Percentiles rank a stretch among this genome's conserved stretches.
phyloP scores from a whole-genome alignment of 352 stramenopile genomes.

The Phytopythium ostracodes region DNA sequence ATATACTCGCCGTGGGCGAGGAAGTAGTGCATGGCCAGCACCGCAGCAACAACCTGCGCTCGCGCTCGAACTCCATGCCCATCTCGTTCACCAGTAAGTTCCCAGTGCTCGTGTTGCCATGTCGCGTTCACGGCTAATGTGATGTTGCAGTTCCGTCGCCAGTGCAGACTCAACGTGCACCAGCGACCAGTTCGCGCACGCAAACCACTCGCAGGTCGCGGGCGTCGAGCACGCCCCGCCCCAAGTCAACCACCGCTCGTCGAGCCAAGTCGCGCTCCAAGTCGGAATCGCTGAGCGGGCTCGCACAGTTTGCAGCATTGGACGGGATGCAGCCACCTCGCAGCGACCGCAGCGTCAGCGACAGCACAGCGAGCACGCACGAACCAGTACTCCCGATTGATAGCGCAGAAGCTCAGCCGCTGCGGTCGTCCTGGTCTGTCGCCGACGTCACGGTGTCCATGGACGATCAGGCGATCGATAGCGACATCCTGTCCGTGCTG shows the following conservation, averaged over 20 bases:
- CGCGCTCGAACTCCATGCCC: conserved; percentile 77
- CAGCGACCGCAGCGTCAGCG: conserved; percentile 31
- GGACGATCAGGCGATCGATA: conserved; percentile 67
- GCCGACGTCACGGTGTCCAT: conserved; percentile 33
- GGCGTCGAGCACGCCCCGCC: conserved; percentile 28
- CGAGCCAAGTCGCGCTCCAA: conserved; percentile 53
- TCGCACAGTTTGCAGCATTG: conserved; percentile 18
- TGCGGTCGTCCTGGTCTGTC: conserved; percentile 15
- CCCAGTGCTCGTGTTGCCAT: not conserved
- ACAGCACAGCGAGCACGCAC: conserved; percentile 23
- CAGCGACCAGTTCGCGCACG: conserved; percentile 4
- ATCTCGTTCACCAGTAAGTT: conserved; percentile 32
- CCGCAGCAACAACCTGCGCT: conserved; percentile 33
- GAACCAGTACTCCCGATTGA: conserved; percentile 20
- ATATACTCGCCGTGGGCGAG: not conserved
- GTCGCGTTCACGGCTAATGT: not conserved
- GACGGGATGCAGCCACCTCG: conserved; percentile 24
- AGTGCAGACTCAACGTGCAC: conserved; percentile 1
- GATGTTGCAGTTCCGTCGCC: not conserved
- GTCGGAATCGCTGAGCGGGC: conserved; percentile 50
- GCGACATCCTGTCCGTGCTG: conserved; percentile 69
- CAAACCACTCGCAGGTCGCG: conserved; percentile 29
- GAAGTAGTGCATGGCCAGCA: conserved; percentile 3
- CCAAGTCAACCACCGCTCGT: conserved; percentile 20
- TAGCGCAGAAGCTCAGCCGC: conserved; percentile 8